Base-by-base conservation (phyloP, 2,329 filamentous ascomycete genomes). In the Fusarium nisikadoi region DNA sequence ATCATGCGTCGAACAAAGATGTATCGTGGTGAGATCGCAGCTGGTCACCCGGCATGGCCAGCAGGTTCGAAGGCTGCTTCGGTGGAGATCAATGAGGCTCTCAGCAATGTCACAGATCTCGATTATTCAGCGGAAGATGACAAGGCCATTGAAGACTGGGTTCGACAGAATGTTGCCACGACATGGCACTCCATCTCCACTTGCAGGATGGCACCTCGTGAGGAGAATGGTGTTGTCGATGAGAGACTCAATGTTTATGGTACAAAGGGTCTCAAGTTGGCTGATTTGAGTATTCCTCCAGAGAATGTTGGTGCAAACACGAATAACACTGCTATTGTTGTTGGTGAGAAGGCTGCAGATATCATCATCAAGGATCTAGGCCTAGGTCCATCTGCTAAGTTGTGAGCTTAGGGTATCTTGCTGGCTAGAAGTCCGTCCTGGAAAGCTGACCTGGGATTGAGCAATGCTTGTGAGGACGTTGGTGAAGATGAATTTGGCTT, bases 1-100 rank as follows among this genome's bases (percentile, higher is more conserved):
- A 86, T 92, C 60, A 83, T 85, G 50, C 86, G 90, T 5, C 86
- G 89, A 9, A 87, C 89, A 74, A 78, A 83, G 3, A 84, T 86
- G 73, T 91, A 87, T 79, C 78, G 84, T 65, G 83, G 88, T 73
- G 83, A 88, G 73, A 41, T 85, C 6, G 77, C 80, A 8, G 68
- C 77, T 9, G 78, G 82, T 0, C 85, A 87, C 58, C 86, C 86
- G 2, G 75, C 78, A 17, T 88, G 88, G 73, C 75, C 82, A 0
- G 65, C 79, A 2, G 79, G 75, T 1, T 86, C 84, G 2, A 77
- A 80, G 17, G 86, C 85, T 1, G 80, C 80, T 1, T 73, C 79
- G 42, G 79, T 90, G 0, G 87, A 89, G 5, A 77, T 84, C 29
- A 83, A 86, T 52, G 85, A 19, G 77, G 68, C 59, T 75, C 70